A percentile compares a stretch with the other conserved stretches of the same genome.
phyloP scores from a whole-genome alignment of 352 stramenopile species.

The Thalassiosira hispida region DNA sequence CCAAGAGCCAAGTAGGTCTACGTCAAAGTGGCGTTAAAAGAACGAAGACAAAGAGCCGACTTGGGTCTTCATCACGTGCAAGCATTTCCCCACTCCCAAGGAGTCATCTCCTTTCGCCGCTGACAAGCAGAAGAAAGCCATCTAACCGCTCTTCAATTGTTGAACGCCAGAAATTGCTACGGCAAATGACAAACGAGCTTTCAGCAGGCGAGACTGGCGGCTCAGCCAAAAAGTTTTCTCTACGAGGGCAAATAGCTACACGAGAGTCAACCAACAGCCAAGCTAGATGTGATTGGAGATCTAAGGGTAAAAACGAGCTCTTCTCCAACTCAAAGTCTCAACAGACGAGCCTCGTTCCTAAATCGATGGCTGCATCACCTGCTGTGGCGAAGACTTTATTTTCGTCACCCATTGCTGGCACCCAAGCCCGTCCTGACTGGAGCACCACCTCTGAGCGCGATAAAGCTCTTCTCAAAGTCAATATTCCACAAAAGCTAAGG shows the following conservation, averaged over 20 bases:
- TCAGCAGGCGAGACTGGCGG: neutral
- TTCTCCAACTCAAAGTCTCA: constrained; percentile 27
- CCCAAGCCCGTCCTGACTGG: constrained; percentile 34
- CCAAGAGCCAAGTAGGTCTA: neutral
- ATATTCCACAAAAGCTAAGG: constrained; percentile 59
- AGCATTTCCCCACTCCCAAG: constrained; percentile 42
- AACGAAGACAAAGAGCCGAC: constrained; percentile 10
- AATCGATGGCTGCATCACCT: constrained; percentile 2
- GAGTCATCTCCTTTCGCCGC: constrained; percentile 44
- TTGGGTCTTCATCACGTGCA: constrained; percentile 7
- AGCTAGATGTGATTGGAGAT: constrained; percentile 44
- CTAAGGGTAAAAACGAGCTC: constrained; percentile 52
- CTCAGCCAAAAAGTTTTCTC: constrained; percentile 34
- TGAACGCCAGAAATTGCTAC: constrained; percentile 30
- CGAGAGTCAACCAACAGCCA: neutral
- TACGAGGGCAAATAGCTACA: constrained; percentile 18
- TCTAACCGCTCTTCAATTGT: constrained; percentile 27
- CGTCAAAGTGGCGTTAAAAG: constrained; percentile 15
- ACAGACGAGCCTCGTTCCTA: constrained; percentile 13
- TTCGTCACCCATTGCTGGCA: constrained; percentile 36
- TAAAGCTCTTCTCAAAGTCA: constrained; percentile 33
- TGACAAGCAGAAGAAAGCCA: constrained; percentile 25
- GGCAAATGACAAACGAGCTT: constrained; percentile 20
- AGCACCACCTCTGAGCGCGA: constrained; percentile 17
- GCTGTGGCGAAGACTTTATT: constrained; percentile 53